Evolutionary conservation across 1,284 basidiomycete genomes (phyloP), one percentile per base, ranked within the genome.

Genomic region (Ceratorhiza oryzae-sativae): DNA sequence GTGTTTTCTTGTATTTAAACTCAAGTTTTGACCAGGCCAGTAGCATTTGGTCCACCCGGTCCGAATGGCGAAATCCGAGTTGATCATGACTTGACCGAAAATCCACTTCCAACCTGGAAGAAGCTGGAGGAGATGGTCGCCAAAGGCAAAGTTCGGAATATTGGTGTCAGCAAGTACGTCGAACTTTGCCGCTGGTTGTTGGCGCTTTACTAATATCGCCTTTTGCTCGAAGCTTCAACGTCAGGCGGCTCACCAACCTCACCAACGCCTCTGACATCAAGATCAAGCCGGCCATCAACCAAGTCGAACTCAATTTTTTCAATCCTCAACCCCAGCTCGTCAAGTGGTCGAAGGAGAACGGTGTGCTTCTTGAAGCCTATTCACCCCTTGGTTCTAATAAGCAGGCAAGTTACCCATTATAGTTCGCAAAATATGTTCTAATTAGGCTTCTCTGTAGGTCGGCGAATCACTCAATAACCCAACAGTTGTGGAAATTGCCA

Each of bases 221-320:
- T 25, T 12, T 10, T 51, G 15, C 27, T 74, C 13, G 61, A 41
- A 87, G 88, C 79, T 86, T 87, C 80, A 88, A 89, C 76, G 83
- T 86, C 71, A 81, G 83, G 67, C 80, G 84, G 81, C 81, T 73
- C 36, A 62, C 49, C n/a, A 91, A 91, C 77, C 79, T 90, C 60
- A 90, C 89, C 58, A 90, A 91, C 79, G 13, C 83, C 94, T 76
- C 90, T 62, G 76, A 77, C n/a, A 81, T 80, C 71, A 81, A 79
- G 75, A 81, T 83, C 78, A 79, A 82, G 76, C 85, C 85, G 41
- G 93, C 90, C 34, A 86, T 93, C 73, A 90, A 92, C 77, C 90
- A 95, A 79, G 90, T 95, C 65, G 94, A 95, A 78, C 85, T 95
- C 36, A 93, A 86, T 80, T 91, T 87, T 79, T 92, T 87, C 84